Evolutionary conservation across 441 rosid species (phyloP).

Genomic region (Gossypium davidsonii): DNA sequence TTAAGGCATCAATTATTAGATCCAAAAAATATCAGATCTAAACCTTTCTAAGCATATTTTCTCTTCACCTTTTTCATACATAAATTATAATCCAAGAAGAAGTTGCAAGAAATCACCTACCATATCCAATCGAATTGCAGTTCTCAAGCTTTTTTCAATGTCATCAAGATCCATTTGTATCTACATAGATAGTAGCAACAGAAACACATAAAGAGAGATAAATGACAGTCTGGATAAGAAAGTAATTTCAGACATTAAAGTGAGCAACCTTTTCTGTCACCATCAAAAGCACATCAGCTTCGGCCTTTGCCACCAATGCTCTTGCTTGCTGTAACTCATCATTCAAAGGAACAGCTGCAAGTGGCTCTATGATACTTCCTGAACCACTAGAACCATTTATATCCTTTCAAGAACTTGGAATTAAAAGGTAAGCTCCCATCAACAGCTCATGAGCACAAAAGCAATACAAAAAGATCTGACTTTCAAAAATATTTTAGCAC

Average conservation of each 20-base stretch:
- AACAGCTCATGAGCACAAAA: slow-evolving; percentile 1
- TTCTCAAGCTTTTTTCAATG: slow-evolving; percentile 41
- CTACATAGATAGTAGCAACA: slow-evolving; percentile 38
- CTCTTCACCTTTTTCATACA: background rate
- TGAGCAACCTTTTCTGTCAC: slow-evolving; percentile 67
- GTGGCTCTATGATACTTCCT: slow-evolving; percentile 73
- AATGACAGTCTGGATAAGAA: slow-evolving; percentile 9
- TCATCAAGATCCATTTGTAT: slow-evolving; percentile 63
- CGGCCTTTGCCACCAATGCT: slow-evolving; percentile 66
- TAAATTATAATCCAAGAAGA: background rate
- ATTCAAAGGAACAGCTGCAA: slow-evolving; percentile 69
- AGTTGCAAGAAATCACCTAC: slow-evolving; percentile 32
- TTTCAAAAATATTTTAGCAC: background rate
- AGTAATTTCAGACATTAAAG: slow-evolving; percentile 16
- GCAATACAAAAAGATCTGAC: background rate
- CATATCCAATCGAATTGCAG: slow-evolving; percentile 57
- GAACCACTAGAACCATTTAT: slow-evolving; percentile 64
- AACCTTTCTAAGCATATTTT: slow-evolving; percentile 5
- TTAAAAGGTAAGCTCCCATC: slow-evolving; percentile 9
- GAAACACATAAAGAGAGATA: slow-evolving; percentile 15
- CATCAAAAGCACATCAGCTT: slow-evolving; percentile 66
- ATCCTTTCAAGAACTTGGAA: slow-evolving; percentile 28
- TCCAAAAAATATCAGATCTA: background rate
- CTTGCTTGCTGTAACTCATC: slow-evolving; percentile 81
- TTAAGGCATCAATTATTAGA: background rate